Conservation (phyloP, 2,329 filamentous ascomycete genomes). For the Ophiostoma tasmaniense region DNA sequence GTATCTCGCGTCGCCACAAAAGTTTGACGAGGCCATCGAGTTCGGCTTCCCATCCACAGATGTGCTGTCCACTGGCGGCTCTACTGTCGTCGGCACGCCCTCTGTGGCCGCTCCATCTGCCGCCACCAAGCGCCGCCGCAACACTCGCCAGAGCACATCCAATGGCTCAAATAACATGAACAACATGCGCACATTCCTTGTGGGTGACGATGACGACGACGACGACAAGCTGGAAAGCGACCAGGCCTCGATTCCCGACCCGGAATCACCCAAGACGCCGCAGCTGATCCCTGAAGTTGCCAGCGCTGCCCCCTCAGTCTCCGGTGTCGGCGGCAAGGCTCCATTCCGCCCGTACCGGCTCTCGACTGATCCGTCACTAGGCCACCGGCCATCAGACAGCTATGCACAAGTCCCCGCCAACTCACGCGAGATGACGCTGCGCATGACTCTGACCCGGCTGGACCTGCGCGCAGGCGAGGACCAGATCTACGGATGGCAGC, state of each 20-base stretch:
- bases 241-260: constrained; percentile 45
- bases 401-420: constrained; percentile 46
- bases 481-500: constrained; percentile 62
- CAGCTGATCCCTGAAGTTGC: constrained; percentile 35
- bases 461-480: constrained; percentile 73
- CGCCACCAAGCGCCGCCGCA: constrained; percentile 1
- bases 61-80: constrained; percentile 24
- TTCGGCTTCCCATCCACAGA: constrained; percentile 76
- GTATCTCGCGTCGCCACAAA: constrained; percentile 81
- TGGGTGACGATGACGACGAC: constrained; percentile 28
- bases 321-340: neutral
- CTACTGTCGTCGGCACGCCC: constrained; percentile 23
- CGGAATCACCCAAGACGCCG: constrained; percentile 52
- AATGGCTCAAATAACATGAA: constrained; percentile 34
- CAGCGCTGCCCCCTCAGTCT: neutral
- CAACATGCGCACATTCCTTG: constrained; percentile 6
- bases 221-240: constrained; percentile 51
- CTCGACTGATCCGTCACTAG: constrained; percentile 4
- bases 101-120: neutral
- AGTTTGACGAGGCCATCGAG: constrained; percentile 90
- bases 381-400: constrained; percentile 29
- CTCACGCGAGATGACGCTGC: constrained; percentile 84
- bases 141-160: neutral
- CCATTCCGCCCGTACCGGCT: constrained; percentile 20
- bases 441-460: constrained; percentile 87